phyloP scores from a whole-genome alignment of 164 flowering plant genomes.

The Berberis vulgaris region DNA sequence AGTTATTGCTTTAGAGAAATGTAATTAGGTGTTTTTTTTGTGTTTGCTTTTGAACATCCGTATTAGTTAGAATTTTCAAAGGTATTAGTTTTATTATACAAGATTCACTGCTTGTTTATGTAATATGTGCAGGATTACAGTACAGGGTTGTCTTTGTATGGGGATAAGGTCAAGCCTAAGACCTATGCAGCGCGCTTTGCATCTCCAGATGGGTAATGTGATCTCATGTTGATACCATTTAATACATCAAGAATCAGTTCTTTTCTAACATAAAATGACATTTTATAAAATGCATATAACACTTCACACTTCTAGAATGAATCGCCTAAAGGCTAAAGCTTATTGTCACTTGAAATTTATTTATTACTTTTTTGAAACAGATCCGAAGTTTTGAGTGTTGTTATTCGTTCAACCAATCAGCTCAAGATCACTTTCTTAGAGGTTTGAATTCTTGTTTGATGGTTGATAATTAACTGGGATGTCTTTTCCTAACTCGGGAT shows the following conservation, averaged over 20 bases:
- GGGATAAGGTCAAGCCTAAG: conserved; percentile 88
- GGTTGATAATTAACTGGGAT: too few relatives aligned
- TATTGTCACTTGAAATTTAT: not conserved
- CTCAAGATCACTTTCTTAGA: conserved; percentile 97
- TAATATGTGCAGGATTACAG: conserved; percentile 51
- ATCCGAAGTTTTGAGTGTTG: conserved; percentile 78
- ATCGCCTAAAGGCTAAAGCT: not conserved
- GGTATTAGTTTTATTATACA: not conserved
- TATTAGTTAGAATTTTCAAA: not conserved
- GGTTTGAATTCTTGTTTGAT: conserved; percentile 33
- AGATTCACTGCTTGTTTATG: not conserved
- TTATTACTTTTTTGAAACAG: conserved; percentile 28
- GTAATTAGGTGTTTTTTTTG: not conserved
- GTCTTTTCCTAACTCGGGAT: not conserved
- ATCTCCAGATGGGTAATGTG: conserved; percentile 77
- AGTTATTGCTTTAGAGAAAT: not conserved
- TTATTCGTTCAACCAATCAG: conserved; percentile 71
- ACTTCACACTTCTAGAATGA: not conserved
- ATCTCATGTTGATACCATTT: conserved; percentile 2
- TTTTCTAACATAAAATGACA: not conserved
- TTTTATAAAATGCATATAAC: not conserved
- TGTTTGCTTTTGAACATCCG: not conserved
- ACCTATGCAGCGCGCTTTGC: conserved; percentile 91
- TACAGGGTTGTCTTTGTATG: conserved; percentile 83
- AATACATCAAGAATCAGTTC: not conserved